These are phyloP conservation scores for Rhodamnia rubescens DNA, from an alignment of 345 rosid genomes.

Conservation along the genomic window DNA sequence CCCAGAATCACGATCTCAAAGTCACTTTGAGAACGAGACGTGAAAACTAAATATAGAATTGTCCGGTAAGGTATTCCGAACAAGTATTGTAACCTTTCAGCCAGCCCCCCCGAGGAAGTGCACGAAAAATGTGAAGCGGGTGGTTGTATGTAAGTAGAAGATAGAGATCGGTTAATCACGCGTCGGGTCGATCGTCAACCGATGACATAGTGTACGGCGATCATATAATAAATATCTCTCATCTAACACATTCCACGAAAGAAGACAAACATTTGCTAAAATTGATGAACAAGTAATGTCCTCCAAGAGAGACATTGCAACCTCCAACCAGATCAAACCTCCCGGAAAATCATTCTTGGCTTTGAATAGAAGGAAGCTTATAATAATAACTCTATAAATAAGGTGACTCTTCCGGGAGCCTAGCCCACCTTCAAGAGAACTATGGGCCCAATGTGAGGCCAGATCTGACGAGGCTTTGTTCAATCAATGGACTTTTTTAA, in stretches of 20 bases:
- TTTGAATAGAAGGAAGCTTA: background rate
- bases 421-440: background rate
- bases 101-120: background rate
- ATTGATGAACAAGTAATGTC: background rate
- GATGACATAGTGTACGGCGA: background rate
- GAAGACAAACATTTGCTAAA: background rate
- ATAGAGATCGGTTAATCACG: background rate
- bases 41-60: background rate
- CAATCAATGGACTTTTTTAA: background rate
- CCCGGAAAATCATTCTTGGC: background rate
- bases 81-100: background rate
- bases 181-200: fast-evolving
- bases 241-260: background rate
- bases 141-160: background rate
- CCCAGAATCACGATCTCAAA: background rate
- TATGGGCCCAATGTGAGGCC: background rate
- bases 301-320: background rate
- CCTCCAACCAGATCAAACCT: background rate
- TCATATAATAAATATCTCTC: background rate
- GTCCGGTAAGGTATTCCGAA: background rate
- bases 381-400: background rate
- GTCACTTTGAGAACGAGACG: background rate
- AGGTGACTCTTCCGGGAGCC: background rate
- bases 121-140: background rate
- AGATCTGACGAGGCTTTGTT: background rate